Evolutionary conservation across 306 rosid species (phyloP), one percentile per base, ranked within the genome.

Genomic region (Arachis hypogaea): DNA sequence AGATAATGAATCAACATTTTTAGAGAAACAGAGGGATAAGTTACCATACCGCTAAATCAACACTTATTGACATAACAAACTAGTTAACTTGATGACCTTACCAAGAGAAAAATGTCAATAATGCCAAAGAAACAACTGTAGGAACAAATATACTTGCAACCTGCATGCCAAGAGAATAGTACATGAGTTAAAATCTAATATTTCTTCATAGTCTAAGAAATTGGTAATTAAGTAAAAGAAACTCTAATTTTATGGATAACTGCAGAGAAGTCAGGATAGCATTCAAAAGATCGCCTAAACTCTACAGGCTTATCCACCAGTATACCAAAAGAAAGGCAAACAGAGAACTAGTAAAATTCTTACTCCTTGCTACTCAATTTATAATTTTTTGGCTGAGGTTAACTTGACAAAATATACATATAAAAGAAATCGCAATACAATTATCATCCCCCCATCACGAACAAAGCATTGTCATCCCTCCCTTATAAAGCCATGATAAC

Each of bases 61-160:
- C 44, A 16, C 42, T 29, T 54, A 74, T 11, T 22, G 44, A 54
- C n/a, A 73, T 22, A 72, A 9, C 55, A 70, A 57, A 73, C 49
- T 66, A 43, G 69, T 36, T 30, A 63, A 16, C 16, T 57, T 59
- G 77, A 84, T 63, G 77, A 84, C 56, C 96, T 81, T 87, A 94
- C 99, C 99, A 94, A 33, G 83, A 73, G 77, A 86, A 80, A 16
- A 94, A 82, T 22, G 98, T 89, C 82, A 92, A 77, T 45, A 94
- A 76, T 75, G 98, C 82, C 89, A 94, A 59, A 43, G 84, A 83
- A 79, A 94, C 87, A 69, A 94, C 95, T 0, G 86, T 83, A 18
- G 99, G 99, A 80, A 94, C 97, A 76, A 94, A 94, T 78, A 94
- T 89, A 81, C 99, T 90, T 18, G 99, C 97, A 51, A 92, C 96